phyloP scores from a whole-genome alignment of 352 stramenopile species.

The Phytophthora chlamydospora region DNA sequence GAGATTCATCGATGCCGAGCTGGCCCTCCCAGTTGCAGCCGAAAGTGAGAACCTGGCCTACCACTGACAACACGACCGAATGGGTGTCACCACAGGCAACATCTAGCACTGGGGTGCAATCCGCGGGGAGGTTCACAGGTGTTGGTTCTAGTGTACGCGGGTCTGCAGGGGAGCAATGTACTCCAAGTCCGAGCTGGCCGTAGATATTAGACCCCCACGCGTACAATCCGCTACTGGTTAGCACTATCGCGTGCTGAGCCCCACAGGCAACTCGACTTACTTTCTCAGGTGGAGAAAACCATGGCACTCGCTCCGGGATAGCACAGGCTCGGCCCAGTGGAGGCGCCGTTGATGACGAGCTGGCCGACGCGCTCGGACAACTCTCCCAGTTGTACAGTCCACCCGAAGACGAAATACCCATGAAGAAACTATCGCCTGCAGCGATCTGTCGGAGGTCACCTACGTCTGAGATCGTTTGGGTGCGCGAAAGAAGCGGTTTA shows the following conservation, averaged over 20 bases:
- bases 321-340: conserved; percentile 19
- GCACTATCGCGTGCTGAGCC: conserved; percentile 40
- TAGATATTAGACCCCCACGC: conserved; percentile 72
- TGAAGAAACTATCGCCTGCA: conserved; percentile 40
- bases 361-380: conserved; percentile 8
- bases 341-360: conserved; percentile 7
- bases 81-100: conserved; percentile 71
- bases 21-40: conserved; percentile 80
- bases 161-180: conserved; percentile 30
- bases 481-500: conserved; percentile 46
- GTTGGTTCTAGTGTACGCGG: conserved; percentile 28
- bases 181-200: conserved; percentile 62
- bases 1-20: conserved; percentile 54
- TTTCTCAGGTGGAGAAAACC: conserved; percentile 23
- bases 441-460: conserved; percentile 41
- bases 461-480: conserved; percentile 54
- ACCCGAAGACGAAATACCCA: conserved; percentile 38
- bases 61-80: conserved; percentile 57
- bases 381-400: conserved; percentile 51
- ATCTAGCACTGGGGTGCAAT: conserved; percentile 35
- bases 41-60: conserved; percentile 57
- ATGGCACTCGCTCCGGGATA: conserved; percentile 29
- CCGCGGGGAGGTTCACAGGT: conserved; percentile 23
- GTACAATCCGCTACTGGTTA: conserved; percentile 45
- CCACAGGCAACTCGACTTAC: conserved; percentile 56